A percentile compares a stretch with the other conserved stretches of the same genome.
Conservation (phyloP, 148 eudicot genomes). For the Cornus controversa region DNA sequence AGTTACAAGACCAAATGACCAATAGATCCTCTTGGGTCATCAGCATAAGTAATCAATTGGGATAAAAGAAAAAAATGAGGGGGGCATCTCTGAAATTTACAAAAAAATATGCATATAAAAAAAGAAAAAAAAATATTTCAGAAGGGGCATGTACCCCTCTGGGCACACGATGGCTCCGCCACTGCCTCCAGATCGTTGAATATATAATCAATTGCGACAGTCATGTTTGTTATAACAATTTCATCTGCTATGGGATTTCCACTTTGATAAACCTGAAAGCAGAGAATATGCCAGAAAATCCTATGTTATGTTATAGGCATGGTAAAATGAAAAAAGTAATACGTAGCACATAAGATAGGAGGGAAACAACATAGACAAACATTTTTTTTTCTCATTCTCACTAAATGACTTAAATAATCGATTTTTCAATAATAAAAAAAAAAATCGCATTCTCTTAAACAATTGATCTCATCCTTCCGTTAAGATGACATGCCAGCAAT, state of each 20-base stretch:
- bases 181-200: slow-evolving; percentile 83
- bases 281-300: neutral
- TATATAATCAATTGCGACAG: slow-evolving; percentile 65
- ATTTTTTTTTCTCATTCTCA: neutral
- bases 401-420: neutral
- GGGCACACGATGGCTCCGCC: too few species aligned
- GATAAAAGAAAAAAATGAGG: too few species aligned
- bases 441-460: neutral
- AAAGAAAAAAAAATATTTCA: too few species aligned
- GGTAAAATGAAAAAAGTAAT: neutral
- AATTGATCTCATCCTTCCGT: too few species aligned
- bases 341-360: neutral
- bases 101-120: too few species aligned
- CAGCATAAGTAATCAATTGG: too few species aligned
- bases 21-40: too few species aligned
- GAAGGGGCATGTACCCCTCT: too few species aligned
- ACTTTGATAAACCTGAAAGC: slow-evolving; percentile 71
- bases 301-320: neutral
- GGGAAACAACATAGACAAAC: neutral
- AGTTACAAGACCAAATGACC: too few species aligned
- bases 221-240: slow-evolving; percentile 81
- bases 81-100: too few species aligned
- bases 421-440: too few species aligned
- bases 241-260: slow-evolving; percentile 70
- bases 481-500: too few species aligned